A percentile compares a stretch with the other conserved stretches of the same genome.
These are phyloP conservation scores for Podospora australis DNA, from an alignment of 495 filamentous ascomycete species.

Conservation along the genomic window DNA sequence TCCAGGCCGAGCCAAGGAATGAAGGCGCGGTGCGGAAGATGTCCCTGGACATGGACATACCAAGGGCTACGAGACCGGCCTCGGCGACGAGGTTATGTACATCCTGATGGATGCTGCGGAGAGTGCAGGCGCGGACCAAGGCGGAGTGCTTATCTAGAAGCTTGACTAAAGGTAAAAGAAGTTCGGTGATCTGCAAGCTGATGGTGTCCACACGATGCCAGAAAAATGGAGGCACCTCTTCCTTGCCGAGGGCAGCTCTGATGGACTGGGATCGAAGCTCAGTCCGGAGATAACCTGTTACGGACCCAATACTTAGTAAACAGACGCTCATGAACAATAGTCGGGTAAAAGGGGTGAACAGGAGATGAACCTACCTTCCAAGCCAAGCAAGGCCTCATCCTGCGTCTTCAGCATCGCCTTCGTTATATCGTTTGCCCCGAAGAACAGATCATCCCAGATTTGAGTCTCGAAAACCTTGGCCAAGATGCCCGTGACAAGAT, in stretches of 20 bases:
- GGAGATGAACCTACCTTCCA: conserved; percentile 35
- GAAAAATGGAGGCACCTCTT: conserved; percentile 33
- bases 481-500: conserved; percentile 36
- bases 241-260: conserved; percentile 20
- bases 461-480: conserved; percentile 34
- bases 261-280: conserved; percentile 24
- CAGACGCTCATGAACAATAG: no score
- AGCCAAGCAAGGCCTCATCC: conserved; percentile 24
- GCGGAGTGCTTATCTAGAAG: conserved; percentile 28
- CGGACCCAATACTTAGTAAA: no score
- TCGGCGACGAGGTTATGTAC: conserved; percentile 39
- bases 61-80: conserved; percentile 39
- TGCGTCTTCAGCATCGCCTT: conserved; percentile 28
- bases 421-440: conserved; percentile 29
- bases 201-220: conserved; percentile 35
- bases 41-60: conserved; percentile 36
- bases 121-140: not conserved
- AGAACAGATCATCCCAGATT: conserved; percentile 40
- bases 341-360: no score
- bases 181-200: conserved; percentile 30
- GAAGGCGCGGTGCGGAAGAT: conserved; percentile 40
- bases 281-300: conserved; percentile 40
- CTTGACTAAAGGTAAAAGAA: conserved; percentile 37
- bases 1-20: conserved; percentile 34
- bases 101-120: conserved; percentile 33